Conservation (phyloP, 306 rosid species). For the Morella rubra region DNA sequence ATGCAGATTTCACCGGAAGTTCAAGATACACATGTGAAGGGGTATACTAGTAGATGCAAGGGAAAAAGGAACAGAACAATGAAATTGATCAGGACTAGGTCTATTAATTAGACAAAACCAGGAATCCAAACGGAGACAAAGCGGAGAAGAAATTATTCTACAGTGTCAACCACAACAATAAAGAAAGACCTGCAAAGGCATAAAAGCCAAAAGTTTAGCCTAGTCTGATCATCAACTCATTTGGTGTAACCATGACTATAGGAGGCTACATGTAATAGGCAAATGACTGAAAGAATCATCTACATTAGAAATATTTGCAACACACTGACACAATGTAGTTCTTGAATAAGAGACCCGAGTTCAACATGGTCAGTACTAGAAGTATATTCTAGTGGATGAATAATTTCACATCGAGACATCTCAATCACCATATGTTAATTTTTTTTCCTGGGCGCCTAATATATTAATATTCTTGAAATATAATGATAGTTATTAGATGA, state of each 20-base stretch:
- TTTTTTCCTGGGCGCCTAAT: neutral
- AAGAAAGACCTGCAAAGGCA: neutral
- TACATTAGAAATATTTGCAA: neutral
- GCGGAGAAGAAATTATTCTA: neutral
- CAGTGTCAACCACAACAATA: neutral
- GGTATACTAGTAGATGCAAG: neutral
- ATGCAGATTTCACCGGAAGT: slow-evolving; percentile 13
- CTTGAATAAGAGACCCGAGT: neutral
- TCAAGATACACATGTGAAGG: slow-evolving; percentile 14
- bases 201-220: neutral
- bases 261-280: neutral
- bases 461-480: neutral
- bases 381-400: neutral
- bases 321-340: neutral
- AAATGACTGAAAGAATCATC: neutral
- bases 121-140: neutral
- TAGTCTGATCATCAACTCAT: neutral
- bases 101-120: neutral
- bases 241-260: neutral
- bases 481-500: slow-evolving; percentile 51
- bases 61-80: neutral
- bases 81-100: neutral
- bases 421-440: neutral
- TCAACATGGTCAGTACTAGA: neutral
- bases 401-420: neutral